These are phyloP conservation scores for Phytophthora ohioensis DNA, from an alignment of 352 stramenopile species.

Conservation along the genomic window DNA sequence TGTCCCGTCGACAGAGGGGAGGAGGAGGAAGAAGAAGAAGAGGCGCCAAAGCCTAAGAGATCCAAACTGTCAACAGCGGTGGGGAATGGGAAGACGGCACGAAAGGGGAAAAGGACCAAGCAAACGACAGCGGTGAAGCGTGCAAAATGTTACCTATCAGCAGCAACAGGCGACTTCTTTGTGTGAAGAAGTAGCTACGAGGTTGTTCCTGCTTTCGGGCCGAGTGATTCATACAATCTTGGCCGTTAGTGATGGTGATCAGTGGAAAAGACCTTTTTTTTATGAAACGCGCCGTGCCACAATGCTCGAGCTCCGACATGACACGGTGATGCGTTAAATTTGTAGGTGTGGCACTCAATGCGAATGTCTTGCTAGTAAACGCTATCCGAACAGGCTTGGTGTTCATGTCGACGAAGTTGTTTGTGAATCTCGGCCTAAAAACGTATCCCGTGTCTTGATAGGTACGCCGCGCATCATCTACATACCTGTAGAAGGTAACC, in stretches of 20 bases:
- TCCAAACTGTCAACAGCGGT: constrained; percentile 14
- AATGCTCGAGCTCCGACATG: not conserved
- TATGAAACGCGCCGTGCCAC: too few relatives aligned
- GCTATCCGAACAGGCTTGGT: not conserved
- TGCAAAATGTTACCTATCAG: not conserved
- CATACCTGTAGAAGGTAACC: too few relatives aligned
- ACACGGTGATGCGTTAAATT: not conserved
- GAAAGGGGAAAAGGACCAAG: constrained; percentile 13
- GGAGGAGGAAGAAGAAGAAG: not conserved
- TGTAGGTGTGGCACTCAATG: not conserved
- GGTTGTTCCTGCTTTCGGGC: not conserved
- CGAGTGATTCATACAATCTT: too few relatives aligned
- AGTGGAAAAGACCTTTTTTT: too few relatives aligned
- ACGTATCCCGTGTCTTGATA: too few relatives aligned
- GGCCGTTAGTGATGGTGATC: too few relatives aligned
- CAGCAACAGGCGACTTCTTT: constrained; percentile 16
- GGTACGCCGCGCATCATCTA: too few relatives aligned
- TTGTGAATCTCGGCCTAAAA: too few relatives aligned
- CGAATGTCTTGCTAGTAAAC: not conserved
- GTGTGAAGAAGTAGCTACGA: constrained; percentile 10
- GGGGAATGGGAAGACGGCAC: not conserved
- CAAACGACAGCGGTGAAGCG: constrained; percentile 4
- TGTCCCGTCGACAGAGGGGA: not conserved
- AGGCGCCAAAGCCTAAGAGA: constrained; percentile 1
- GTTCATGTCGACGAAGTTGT: not conserved